Conservation (phyloP, 2,329 filamentous ascomycete species). For the Penicillium sp. region DNA sequence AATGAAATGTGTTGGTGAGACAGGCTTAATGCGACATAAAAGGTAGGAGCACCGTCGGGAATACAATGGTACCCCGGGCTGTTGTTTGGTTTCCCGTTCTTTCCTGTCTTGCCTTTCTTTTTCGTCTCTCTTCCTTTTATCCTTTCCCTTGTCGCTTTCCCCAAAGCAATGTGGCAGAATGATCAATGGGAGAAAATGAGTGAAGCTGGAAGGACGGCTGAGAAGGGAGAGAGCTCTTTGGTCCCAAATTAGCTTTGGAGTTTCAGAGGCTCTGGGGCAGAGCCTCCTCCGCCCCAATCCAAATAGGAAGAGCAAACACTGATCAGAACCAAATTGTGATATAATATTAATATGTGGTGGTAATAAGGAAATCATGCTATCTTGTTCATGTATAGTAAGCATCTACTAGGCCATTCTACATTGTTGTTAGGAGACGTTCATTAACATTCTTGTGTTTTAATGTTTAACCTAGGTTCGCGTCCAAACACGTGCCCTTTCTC, state of each 20-base stretch:
- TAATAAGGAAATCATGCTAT: background rate
- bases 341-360: background rate
- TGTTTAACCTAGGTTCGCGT: slow-evolving; percentile 9
- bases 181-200: background rate
- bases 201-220: slow-evolving; percentile 2
- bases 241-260: background rate
- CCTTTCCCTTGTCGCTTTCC: background rate
- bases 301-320: background rate
- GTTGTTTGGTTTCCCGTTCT: background rate
- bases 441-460: background rate
- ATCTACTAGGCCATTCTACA: background rate
- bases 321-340: background rate
- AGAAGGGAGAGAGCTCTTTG: background rate
- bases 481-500: slow-evolving; percentile 18
- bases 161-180: background rate
- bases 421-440: background rate
- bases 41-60: background rate
- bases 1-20: background rate
- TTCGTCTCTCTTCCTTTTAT: background rate
- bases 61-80: background rate
- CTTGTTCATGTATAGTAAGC: background rate
- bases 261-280: background rate
- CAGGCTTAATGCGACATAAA: slow-evolving; percentile 1
- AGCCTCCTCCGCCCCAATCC: background rate
- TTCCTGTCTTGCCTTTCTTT: background rate